Evolutionary conservation across 331 rosid genomes (phyloP).

Genomic region (Pyracantha coccinea): DNA sequence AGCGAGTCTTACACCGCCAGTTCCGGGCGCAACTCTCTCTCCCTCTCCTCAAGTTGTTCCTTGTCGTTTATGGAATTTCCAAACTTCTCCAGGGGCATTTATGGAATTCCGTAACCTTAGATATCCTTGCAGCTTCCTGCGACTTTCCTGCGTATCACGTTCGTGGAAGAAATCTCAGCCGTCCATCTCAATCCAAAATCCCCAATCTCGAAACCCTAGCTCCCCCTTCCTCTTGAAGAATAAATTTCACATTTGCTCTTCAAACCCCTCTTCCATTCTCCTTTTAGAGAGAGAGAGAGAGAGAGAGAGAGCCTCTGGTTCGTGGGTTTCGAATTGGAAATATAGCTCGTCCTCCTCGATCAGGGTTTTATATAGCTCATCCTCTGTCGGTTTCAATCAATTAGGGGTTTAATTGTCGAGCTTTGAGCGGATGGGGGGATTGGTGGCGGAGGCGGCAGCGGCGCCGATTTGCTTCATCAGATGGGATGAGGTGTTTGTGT

Average conservation of each 20-base stretch:
- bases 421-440: conserved; percentile 31
- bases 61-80: background rate
- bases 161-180: conserved; percentile 28
- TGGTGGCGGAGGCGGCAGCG: conserved; percentile 26
- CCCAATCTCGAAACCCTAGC: conserved; percentile 64
- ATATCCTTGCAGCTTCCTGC: conserved; percentile 44
- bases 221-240: background rate
- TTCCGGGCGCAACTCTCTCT: conserved; percentile 19
- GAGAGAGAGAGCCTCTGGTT: background rate
- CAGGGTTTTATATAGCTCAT: background rate
- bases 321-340: background rate
- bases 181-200: conserved; percentile 23
- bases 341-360: background rate
- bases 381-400: background rate
- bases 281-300: background rate
- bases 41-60: conserved; percentile 7
- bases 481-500: conserved; percentile 64
- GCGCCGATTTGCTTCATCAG: conserved; percentile 32
- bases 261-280: background rate
- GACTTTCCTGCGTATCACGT: conserved; percentile 29
- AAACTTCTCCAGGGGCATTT: background rate
- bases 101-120: background rate
- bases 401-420: background rate
- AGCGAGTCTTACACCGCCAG: conserved; percentile 30
- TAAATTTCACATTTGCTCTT: conserved; percentile 23